Evolutionary conservation across 257 asterid species (phyloP), one percentile per base, ranked within the genome.

Genomic region (Plantago elongata): DNA sequence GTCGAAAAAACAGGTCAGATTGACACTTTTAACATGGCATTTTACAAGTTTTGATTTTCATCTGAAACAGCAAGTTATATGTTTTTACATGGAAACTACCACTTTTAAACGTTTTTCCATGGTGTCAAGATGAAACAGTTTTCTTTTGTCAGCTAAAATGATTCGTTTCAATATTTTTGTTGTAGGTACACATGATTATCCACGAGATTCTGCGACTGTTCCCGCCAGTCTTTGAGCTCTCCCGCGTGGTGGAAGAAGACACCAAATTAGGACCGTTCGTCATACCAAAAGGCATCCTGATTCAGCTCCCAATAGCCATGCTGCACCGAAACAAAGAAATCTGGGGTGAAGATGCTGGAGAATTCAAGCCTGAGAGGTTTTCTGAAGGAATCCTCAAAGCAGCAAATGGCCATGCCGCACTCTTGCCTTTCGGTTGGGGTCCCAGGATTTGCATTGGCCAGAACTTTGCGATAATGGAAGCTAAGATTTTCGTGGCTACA

Each of bases 351-450:
- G 82, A 79, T 29, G 84, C 82, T 8, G 73, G 17, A 5, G 45
- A 52, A 1, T 79, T 79, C 71, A 73, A 49, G 51, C 84, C 84
- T 2, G 77, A 72, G 6, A 72, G 81, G 30, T 77, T 72, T 55
- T 61, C 76, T 1, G 71, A 65, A 12, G 78, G 76, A 29, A 60
- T 76, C 2, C 50, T 70, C 43, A 76, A 79, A 50, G 82, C 79
- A 0, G 38, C 84, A 11, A 79, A 75, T 0, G 75, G 84, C 1
- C 71, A 69, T 12, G 74, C 72, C 1, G 84, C 79, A 0, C 57
- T 66, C 62, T 34, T 75, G 63, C 79, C 79, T 13, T 79, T 76
- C 34, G 78, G 82, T 4, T 73, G 82, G 77, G 82, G 77, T 3
- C 81, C 81, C 0, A 68, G 82, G 15, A 73, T 79, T 13, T 73